Conservation (phyloP, 2,329 filamentous ascomycete genomes). For the Daldinia eschscholtzii region DNA sequence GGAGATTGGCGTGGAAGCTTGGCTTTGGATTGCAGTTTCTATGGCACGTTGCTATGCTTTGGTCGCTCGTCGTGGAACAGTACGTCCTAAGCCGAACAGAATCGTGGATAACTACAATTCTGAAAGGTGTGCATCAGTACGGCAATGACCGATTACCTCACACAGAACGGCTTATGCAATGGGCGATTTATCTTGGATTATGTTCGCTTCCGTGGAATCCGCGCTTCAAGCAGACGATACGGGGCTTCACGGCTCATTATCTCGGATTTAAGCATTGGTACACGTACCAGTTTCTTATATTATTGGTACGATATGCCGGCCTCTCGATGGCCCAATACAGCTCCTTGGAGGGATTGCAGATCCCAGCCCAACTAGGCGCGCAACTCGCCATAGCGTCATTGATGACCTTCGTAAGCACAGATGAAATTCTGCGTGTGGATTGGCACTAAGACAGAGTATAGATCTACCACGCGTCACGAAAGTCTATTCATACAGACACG, state of each 20-base stretch:
- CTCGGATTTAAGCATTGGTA: constrained; percentile 75
- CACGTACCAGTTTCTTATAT: constrained; percentile 70
- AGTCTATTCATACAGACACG: constrained; percentile 67
- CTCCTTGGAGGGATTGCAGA: constrained; percentile 55
- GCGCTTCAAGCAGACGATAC: constrained; percentile 69
- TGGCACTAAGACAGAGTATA: constrained; percentile 50
- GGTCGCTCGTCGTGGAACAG: constrained; percentile 43
- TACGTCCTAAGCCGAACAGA: constrained; percentile 34
- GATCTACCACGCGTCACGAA: constrained; percentile 60
- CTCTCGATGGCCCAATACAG: constrained; percentile 58
- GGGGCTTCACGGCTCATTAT: constrained; percentile 72
- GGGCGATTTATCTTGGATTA: constrained; percentile 63
- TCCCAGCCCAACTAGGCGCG: constrained; percentile 60
- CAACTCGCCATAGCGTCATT: constrained; percentile 69
- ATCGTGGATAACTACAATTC: constrained; percentile 33
- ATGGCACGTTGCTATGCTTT: constrained; percentile 62
- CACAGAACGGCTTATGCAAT: constrained; percentile 58
- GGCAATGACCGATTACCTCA: constrained; percentile 56
- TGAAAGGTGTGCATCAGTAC: constrained; percentile 40
- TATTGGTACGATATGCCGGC: constrained; percentile 68
- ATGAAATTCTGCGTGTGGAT: background rate
- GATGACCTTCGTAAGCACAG: constrained; percentile 64
- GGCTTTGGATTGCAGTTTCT: constrained; percentile 54
- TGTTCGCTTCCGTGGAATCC: constrained; percentile 77
- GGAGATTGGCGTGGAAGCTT: constrained; percentile 63